These are phyloP conservation scores for Kwoniella heveanensis DNA, from an alignment of 768 basidiomycete genomes.

Conservation along the genomic window DNA sequence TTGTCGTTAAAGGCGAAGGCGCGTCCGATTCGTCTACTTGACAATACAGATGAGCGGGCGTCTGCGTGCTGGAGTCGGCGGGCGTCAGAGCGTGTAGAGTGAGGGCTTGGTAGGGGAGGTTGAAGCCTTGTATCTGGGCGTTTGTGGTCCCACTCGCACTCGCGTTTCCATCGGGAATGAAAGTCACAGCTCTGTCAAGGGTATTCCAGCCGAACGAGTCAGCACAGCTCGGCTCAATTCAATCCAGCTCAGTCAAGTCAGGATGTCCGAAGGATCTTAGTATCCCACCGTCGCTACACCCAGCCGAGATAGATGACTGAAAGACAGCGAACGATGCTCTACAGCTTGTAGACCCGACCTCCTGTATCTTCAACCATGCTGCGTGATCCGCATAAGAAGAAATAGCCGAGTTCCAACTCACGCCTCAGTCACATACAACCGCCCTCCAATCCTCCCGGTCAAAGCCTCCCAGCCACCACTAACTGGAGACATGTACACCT, in stretches of 20 bases:
- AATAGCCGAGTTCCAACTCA: no score
- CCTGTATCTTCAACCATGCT: no score
- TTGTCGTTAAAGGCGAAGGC: not conserved
- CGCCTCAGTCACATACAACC: conserved; percentile 85
- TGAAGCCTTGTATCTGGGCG: conserved; percentile 64
- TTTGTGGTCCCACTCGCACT: no score
- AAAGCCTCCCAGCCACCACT: conserved; percentile 63
- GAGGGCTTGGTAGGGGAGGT: conserved; percentile 83
- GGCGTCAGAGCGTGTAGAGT: conserved; percentile 92
- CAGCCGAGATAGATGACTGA: no score
- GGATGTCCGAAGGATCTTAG: no score
- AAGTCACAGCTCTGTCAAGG: conserved; percentile 66
- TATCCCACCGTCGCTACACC: no score
- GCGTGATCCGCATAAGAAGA: no score
- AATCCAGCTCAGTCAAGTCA: no score
- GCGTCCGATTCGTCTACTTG: conserved; percentile 77
- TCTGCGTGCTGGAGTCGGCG: conserved; percentile 55
- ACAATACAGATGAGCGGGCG: conserved; percentile 69
- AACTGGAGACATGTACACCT: conserved; percentile 70
- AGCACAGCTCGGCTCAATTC: no score
- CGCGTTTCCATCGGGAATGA: conserved; percentile 63
- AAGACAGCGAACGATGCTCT: no score
- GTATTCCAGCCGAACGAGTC: not conserved
- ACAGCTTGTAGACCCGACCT: no score
- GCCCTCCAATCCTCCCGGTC: conserved; percentile 62